Conservation (phyloP, 768 basidiomycete species). For the Phaeotremella skinneri region DNA sequence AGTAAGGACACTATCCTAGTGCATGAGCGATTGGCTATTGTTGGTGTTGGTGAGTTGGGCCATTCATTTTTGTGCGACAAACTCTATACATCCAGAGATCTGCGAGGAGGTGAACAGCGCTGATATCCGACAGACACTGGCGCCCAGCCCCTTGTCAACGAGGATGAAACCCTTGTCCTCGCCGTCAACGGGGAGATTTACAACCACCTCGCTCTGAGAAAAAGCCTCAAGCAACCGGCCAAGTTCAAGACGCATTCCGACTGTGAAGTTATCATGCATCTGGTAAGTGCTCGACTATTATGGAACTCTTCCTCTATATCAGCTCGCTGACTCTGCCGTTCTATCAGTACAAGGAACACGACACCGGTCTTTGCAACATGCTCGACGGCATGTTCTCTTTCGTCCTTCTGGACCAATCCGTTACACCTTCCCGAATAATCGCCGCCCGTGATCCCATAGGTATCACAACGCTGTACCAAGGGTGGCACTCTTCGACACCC, state of each 20-base stretch:
- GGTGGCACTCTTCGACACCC: constrained; percentile 79
- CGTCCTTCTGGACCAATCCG: constrained; percentile 89
- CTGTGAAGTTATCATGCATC: constrained; percentile 92
- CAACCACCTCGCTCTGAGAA: constrained; percentile 83
- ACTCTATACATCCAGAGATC: background rate
- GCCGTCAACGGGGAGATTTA: constrained; percentile 99
- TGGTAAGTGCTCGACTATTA: constrained; percentile 59
- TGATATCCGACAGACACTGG: constrained; percentile 69
- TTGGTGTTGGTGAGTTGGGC: constrained; percentile 78
- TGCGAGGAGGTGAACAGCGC: constrained; percentile 13
- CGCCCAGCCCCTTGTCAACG: constrained; percentile 86
- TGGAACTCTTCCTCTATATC: background rate
- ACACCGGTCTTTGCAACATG: constrained; percentile 67
- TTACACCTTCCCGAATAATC: constrained; percentile 82
- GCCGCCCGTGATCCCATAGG: constrained; percentile 97
- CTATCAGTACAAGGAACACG: constrained; percentile 76
- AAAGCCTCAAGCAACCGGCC: constrained; percentile 62
- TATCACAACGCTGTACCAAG: constrained; percentile 98
- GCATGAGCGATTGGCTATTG: constrained; percentile 95
- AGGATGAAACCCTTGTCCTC: constrained; percentile 77
- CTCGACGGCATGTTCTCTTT: constrained; percentile 99
- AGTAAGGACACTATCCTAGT: constrained; percentile 77
- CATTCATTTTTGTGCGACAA: background rate
- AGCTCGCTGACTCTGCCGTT: background rate
- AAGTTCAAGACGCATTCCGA: constrained; percentile 97